Evolutionary conservation across 805 yeast genomes (phyloP), one percentile per base, ranked within the genome.

Genomic region (Wickerhamomyces rabaulensis): DNA sequence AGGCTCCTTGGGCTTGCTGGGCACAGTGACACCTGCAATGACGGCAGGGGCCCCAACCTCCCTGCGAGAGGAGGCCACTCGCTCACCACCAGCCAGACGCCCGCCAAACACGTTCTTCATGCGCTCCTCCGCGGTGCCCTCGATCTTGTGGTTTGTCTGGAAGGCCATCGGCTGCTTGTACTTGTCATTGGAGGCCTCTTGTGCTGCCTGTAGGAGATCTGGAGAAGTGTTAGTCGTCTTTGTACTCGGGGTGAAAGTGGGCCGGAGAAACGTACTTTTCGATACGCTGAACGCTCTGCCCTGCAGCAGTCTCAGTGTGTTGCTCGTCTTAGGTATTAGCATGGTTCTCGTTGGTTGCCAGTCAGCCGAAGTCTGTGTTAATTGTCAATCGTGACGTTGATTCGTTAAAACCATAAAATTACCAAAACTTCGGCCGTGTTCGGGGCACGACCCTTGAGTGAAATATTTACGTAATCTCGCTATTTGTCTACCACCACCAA

Each of bases 1-100:
- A 2, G 98, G 98, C 55, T 88, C 96, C 5, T 68, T 70, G 0
- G 99, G 98, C 60, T 75, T 77, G n/a, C 77, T 79, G 3, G 97
- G 96, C 0, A 92, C 95, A 8, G 61, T 63, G 0, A 94, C 71
- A 0, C 97, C 97, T 0, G 76, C 82, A 26, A 69, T 63, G 12
- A 44, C 16, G 17, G 58, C 49, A n/a, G 58, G 52, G 20, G 51
- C 40, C 6, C 53, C 52, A 6, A 42, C 52, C 12, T 47, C 52
- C 29, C 46, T 46, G 39, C 75, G 56, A 33, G 71, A 66, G 0
- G 72, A 63, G 3, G 72, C 63, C 31, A 58, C 55, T 9, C 80
- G 68, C 6, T 68, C 66, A 19, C 74, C 80, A 6, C 84, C 85
- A 48, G 73, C 74, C 29, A 79, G 60, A 45, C 83, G 63, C 0